Evolutionary conservation across 768 basidiomycete species (phyloP).

Genomic region (Russula compacta): DNA sequence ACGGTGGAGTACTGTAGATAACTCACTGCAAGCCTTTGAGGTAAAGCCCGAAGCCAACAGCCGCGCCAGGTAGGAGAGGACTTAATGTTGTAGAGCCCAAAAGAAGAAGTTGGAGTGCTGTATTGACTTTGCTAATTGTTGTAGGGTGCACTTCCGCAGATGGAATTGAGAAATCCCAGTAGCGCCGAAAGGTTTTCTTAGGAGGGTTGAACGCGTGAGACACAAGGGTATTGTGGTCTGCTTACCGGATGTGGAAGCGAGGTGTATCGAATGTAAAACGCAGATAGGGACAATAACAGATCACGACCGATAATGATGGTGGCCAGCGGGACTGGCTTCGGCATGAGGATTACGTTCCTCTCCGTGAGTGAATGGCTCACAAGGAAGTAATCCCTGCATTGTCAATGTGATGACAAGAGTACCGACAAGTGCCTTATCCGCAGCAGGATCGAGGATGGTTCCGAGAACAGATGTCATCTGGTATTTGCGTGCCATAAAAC

Average conservation of each 20-base stretch:
- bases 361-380: constrained; percentile 35
- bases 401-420: constrained; percentile 83
- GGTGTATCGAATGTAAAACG: constrained; percentile 89
- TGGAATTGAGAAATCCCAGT: constrained; percentile 95
- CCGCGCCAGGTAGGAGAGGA: constrained; percentile 64
- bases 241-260: constrained; percentile 81
- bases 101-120: constrained; percentile 79
- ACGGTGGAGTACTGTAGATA: background rate
- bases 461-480: constrained; percentile 89
- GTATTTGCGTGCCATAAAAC: constrained; percentile 79
- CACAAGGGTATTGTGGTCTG: constrained; percentile 4
- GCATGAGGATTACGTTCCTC: background rate
- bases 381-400: constrained; percentile 72
- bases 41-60: constrained; percentile 47
- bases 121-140: constrained; percentile 93
- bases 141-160: constrained; percentile 94
- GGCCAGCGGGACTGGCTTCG: constrained; percentile 67
- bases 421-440: constrained; percentile 94
- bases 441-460: constrained; percentile 92
- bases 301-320: constrained; percentile 85
- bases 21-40: constrained; percentile 48
- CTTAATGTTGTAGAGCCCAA: constrained; percentile 86
- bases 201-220: constrained; percentile 6
- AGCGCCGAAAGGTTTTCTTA: constrained; percentile 85
- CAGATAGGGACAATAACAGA: constrained; percentile 73